Percentiles rank a stretch among this genome's conserved stretches.
Evolutionary conservation across 140 eudicot species (phyloP).

Genomic region (Oenanthe javanica): DNA sequence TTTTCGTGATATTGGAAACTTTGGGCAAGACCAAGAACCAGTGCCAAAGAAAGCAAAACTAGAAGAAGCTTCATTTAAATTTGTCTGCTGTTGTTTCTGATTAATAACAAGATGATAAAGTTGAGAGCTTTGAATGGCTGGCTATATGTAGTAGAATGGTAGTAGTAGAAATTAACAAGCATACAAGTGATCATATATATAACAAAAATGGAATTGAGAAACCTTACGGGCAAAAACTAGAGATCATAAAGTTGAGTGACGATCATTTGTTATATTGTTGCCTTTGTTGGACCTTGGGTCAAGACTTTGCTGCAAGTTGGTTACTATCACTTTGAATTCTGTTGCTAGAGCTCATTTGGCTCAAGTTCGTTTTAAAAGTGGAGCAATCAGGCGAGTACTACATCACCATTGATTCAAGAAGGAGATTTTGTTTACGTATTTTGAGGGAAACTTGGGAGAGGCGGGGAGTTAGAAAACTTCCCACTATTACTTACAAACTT

Average conservation of each 20-base stretch:
- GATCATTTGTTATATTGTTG: not conserved
- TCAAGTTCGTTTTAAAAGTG: not conserved
- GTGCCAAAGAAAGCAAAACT: conserved; percentile 36
- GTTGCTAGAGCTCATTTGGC: not conserved
- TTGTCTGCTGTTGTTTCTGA: conserved; percentile 14
- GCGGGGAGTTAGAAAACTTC: not conserved
- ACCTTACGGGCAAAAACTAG: not conserved
- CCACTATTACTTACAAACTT: not conserved
- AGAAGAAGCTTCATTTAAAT: conserved; percentile 25
- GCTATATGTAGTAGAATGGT: conserved; percentile 19
- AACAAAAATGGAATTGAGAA: not conserved
- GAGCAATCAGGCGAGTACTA: not conserved
- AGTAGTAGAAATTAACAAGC: not conserved
- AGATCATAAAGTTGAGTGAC: not conserved
- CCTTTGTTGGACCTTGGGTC: not conserved
- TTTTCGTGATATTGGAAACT: conserved; percentile 63
- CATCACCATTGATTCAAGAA: not conserved
- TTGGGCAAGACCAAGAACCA: conserved; percentile 32
- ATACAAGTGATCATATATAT: not conserved
- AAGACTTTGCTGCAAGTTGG: not conserved
- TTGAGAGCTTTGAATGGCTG: not conserved
- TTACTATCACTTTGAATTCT: not conserved
- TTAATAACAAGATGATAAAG: conserved; percentile 27
- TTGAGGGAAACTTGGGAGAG: not conserved
- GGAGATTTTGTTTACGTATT: not conserved